Base-by-base conservation (phyloP, 2,329 filamentous ascomycete species). In the Aspergillus fumigatus region DNA sequence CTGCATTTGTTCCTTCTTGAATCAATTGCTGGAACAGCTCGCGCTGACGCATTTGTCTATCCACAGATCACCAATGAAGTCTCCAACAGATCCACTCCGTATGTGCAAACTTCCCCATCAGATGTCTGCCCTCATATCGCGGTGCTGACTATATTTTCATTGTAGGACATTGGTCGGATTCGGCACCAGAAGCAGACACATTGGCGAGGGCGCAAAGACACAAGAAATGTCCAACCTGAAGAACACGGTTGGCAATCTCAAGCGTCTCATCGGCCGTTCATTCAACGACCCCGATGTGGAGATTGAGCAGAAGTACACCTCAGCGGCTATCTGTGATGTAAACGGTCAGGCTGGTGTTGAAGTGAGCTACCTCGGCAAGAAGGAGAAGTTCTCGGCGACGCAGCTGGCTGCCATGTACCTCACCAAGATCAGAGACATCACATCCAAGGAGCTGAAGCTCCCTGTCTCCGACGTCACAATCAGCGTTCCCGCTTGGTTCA, bases 151-250 rank as follows among this genome's bases (percentile, higher is more conserved):
- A 50, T 23, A 9, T 43, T 32, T 41, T 27, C 19, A 49, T 17
- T 56, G 54, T 70, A 95, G 92, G 61, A 92, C 94, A 61, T 83
- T 99, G 65, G 94, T 99, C 70, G 92, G 91, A 70, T 99, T 99
- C 77, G 91, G 92, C 59, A 88, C 91, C 74, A 96, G 96, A 81
- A 87, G 85, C 77, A 89, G 94, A 81, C 96, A 95, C 75, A 84
- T 99, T 64, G 94, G 94, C 65, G 94, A 99, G 81, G 79, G 90
- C 56, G 94, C 94, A 67, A 97, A 97, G 86, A 97, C 93, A 66
- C 93, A 97, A 80, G 94, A 99, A 80, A 95, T 96, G 74, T 96
- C 93, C 72, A 99, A 99, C 83, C 86, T 97, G 72, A 99, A 97
- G 83, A 99, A 99, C 84, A 99, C 94, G 66, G 90, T 99, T 79